Evolutionary conservation across 768 basidiomycete species (phyloP), one percentile per base, ranked within the genome.

Genomic region (Terana coerulea): DNA sequence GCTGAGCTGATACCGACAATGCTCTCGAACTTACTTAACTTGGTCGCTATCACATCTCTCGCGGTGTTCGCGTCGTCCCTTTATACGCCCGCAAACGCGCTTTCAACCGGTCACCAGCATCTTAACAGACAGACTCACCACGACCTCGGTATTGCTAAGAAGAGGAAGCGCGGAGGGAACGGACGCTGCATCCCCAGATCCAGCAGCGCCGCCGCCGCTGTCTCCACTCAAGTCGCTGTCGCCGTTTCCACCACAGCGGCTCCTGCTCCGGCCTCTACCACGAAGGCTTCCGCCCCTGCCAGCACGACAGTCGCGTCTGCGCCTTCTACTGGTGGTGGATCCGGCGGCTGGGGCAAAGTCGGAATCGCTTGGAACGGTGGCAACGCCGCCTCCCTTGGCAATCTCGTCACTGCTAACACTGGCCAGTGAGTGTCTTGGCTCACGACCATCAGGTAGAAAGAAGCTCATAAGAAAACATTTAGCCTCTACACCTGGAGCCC

Each of bases 281-380:
- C 39, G 61, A 10, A 15, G 59, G 46, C 63, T 44, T 11, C 59
- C 47, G 17, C 60, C 26, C 28, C 63, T 33, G 14, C 49, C 59
- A 12, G 24, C 39, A 25, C 40, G 24, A n/a, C n/a, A n/a, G n/a
- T n/a, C n/a, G n/a, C n/a, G n/a, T n/a, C n/a, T 49, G 2, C 42
- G 9, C 39, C 43, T n/a, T 10, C 28, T n/a, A 31, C 29, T 35
- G 40, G 49, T 40, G 22, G 29, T 21, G 19, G 29, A 33, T 11
- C 21, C 19, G 10, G 45, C 29, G 51, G 29, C 31, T 22, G 37
- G 10, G 53, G 55, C 42, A 87, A 88, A 64, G 72, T 75, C 37
- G 78, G 86, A 54, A 64, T 87, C 15, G 83, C 75, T 19, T 90
- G 86, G 83, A 74, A 83, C 33, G 77, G 80, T 49, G 74, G 75